Base-by-base conservation (phyloP, 495 filamentous ascomycete species). In the Tuber umbilicatum region DNA sequence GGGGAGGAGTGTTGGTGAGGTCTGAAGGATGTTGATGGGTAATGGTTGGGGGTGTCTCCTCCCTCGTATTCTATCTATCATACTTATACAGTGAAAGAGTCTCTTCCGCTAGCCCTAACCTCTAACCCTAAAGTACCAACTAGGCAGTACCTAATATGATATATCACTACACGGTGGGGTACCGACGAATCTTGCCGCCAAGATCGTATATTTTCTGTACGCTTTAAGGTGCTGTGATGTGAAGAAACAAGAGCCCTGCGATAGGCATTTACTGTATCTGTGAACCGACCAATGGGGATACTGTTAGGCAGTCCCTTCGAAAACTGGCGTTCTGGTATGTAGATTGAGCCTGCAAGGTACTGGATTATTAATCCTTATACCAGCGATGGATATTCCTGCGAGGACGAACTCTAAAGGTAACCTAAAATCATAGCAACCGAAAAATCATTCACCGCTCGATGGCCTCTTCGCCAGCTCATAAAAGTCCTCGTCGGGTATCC, bases 401-500 rank as follows among this genome's bases (percentile, higher is more conserved):
- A 23, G 6, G 27, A 64, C 12, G 14, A 64, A 64, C 55, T n/a
- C 55, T 12, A 64, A 64, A 16, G 55, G n/a, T 17, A 64, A 35
- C 55, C 12, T 27, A 64, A 35, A 31, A 64, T 17, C 7, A 19
- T n/a, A 31, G 27, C 55, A 5, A 35, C 27, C 2, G 55, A 64
- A 27, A 31, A 35, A 35, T 64, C 27, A 64, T 35, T 7, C 55
- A 64, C 55, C 27, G 7, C 55, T 14, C 55, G 16, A 31, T 35
- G 27, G 27, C 27, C 55, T 16, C 14, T 17, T 64, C 55, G 55
- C 55, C 27, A 35, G 55, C 27, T 76, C 78, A 42, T 73, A 80
- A 75, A 84, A 85, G 10, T 76, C 81, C 74, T 86, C 86, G 74
- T 88, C 86, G 47, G 81, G 78, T 35, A 86, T 86, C 69, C 81